phyloP scores from a whole-genome alignment of 805 yeast genomes.

The Millerozyma miso region DNA sequence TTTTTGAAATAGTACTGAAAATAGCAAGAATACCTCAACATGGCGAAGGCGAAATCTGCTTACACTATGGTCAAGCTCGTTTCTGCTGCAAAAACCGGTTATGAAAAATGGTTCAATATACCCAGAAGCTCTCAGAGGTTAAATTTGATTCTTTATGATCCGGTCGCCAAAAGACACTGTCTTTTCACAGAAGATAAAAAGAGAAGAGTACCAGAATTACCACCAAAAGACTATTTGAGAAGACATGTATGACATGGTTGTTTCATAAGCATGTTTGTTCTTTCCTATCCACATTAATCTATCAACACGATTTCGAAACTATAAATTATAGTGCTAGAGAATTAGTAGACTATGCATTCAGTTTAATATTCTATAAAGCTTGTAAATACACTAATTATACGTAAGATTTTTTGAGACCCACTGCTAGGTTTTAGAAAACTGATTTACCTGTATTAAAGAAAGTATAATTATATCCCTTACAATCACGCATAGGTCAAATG shows the following conservation, averaged over 20 bases:
- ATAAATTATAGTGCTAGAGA: too few species aligned
- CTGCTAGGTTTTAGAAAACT: too few species aligned
- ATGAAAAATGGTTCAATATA: conserved; percentile 70
- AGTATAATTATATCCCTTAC: too few species aligned
- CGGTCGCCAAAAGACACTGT: conserved; percentile 83
- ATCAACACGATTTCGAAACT: too few species aligned
- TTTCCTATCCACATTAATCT: too few species aligned
- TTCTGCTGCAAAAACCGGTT: conserved; percentile 90
- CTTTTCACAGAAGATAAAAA: conserved; percentile 84
- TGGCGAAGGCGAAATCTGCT: conserved; percentile 64
- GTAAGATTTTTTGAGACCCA: too few species aligned
- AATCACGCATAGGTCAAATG: too few species aligned
- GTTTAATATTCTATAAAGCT: too few species aligned
- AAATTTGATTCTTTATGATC: conserved; percentile 82
- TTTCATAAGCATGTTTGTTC: too few species aligned
- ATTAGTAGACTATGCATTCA: too few species aligned
- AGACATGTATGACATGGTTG: conserved; percentile 18
- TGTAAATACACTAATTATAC: too few species aligned
- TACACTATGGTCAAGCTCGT: conserved; percentile 79
- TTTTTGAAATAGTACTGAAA: background rate
- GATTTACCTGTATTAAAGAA: too few species aligned
- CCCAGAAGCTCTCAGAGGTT: conserved; percentile 80
- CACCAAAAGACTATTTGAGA: conserved; percentile 33
- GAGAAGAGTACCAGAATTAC: conserved; percentile 62
- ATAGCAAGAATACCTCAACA: conserved; percentile 2